These are phyloP conservation scores for Canavalia gladiata DNA, from an alignment of 306 rosid species.

Conservation along the genomic window DNA sequence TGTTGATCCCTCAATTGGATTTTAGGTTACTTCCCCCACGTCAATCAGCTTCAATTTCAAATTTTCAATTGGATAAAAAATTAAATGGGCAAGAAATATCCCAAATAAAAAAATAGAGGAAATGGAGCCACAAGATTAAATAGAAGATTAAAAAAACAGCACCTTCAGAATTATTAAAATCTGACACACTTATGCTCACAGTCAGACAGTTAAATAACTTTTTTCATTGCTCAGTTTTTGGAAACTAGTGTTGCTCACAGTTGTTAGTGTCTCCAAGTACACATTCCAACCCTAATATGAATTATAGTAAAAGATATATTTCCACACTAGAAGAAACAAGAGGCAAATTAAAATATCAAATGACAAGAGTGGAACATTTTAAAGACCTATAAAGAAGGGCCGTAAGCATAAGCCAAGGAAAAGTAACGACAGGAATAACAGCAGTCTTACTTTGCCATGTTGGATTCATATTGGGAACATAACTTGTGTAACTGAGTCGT, in stretches of 20 bases:
- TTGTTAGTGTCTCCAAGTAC: not conserved
- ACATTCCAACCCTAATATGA: conserved; percentile 14
- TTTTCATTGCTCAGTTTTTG: not conserved
- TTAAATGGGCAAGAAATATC: conserved; percentile 20
- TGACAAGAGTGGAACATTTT: conserved; percentile 4
- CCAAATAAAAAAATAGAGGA: conserved; percentile 1
- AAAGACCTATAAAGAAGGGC: conserved; percentile 12
- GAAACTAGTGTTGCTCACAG: conserved; percentile 2
- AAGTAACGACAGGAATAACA: conserved; percentile 9
- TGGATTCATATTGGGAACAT: conserved; percentile 83
- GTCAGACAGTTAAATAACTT: not conserved
- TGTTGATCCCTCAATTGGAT: not conserved
- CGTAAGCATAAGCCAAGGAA: conserved; percentile 9
- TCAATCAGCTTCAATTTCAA: conserved; percentile 28
- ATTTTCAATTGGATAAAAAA: conserved; percentile 3
- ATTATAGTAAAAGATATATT: conserved; percentile 23
- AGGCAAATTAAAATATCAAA: not conserved
- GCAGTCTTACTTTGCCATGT: conserved; percentile 75
- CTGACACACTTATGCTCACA: not conserved
- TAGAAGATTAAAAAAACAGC: conserved; percentile 13
- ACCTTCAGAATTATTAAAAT: conserved; percentile 19
- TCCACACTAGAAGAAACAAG: conserved; percentile 21
- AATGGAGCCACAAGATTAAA: conserved; percentile 3
- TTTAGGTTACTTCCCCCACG: conserved; percentile 2
- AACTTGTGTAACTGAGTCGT: conserved; percentile 68